Conservation (phyloP, 345 rosid species). For the Triadica sebifera region DNA sequence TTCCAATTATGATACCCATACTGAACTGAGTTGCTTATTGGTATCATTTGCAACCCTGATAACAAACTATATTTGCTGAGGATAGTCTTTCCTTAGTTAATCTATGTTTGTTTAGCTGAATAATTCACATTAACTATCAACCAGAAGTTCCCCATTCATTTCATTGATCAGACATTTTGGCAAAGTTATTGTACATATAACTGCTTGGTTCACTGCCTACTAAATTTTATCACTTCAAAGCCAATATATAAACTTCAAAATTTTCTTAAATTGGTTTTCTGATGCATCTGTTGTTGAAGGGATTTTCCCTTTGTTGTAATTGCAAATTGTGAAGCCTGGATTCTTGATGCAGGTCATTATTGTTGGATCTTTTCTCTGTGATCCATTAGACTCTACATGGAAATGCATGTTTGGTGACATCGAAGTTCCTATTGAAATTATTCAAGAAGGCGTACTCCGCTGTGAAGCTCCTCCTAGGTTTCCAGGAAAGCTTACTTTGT, state of each 20-base stretch:
- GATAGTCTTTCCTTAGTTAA: background rate
- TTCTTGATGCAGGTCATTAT: slow-evolving; percentile 68
- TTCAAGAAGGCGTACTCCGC: slow-evolving; percentile 74
- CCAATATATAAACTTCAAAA: background rate
- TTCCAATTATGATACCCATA: background rate
- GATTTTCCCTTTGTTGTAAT: background rate
- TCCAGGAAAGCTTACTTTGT: slow-evolving; percentile 78
- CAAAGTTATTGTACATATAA: background rate
- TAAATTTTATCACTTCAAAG: background rate
- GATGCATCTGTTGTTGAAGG: background rate
- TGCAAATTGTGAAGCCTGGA: slow-evolving; percentile 10
- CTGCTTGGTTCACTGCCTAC: background rate
- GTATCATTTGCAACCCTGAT: slow-evolving; percentile 3
- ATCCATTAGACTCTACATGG: slow-evolving; percentile 73
- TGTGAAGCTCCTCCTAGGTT: slow-evolving; percentile 72
- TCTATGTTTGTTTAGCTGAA: background rate
- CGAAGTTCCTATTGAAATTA: slow-evolving; percentile 75
- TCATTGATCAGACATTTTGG: background rate
- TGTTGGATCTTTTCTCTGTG: slow-evolving; percentile 86
- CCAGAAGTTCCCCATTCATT: background rate
- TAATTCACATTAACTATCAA: background rate
- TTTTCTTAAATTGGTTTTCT: background rate
- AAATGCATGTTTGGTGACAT: slow-evolving; percentile 86
- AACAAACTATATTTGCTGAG: background rate
- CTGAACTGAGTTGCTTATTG: background rate